Conservation (phyloP, 2,329 filamentous ascomycete species). For the Orbilia ellipsospora region DNA sequence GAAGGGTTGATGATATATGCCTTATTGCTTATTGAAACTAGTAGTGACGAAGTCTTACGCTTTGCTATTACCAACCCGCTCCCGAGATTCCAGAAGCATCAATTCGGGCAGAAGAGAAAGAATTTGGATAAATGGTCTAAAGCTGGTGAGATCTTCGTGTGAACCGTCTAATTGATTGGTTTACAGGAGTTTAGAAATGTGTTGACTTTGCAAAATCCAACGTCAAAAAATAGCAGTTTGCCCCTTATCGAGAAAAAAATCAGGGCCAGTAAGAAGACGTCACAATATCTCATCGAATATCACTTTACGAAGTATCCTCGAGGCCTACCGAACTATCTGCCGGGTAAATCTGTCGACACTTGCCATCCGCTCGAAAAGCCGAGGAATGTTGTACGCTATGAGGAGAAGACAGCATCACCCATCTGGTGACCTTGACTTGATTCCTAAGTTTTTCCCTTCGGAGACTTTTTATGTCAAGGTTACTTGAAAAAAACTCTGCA, state of each 20-base stretch:
- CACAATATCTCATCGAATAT: background rate
- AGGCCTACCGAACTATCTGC: background rate
- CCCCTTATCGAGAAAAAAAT: slow-evolving; percentile 3
- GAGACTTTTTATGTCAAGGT: slow-evolving; percentile 52
- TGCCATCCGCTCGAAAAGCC: slow-evolving; percentile 25
- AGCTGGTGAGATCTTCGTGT: background rate
- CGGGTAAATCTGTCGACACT: slow-evolving; percentile 10
- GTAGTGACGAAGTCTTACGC: too few relatives aligned
- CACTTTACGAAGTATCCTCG: too few relatives aligned
- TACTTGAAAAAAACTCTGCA: slow-evolving; percentile 34
- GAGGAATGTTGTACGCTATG: too few relatives aligned
- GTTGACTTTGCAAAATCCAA: background rate
- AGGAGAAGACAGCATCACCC: too few relatives aligned
- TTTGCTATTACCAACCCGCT: too few relatives aligned
- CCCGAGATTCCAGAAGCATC: too few relatives aligned
- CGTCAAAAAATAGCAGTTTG: background rate
- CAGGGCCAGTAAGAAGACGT: too few relatives aligned
- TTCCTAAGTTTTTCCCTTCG: slow-evolving; percentile 35
- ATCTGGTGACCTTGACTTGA: background rate
- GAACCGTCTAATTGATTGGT: too few relatives aligned
- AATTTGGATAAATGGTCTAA: too few relatives aligned
- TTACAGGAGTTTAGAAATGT: background rate
- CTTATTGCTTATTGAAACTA: too few relatives aligned
- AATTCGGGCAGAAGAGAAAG: too few relatives aligned
- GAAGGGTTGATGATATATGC: too few relatives aligned